Base-by-base conservation (phyloP, 352 stramenopile genomes). In the Globisporangium nagaii region DNA sequence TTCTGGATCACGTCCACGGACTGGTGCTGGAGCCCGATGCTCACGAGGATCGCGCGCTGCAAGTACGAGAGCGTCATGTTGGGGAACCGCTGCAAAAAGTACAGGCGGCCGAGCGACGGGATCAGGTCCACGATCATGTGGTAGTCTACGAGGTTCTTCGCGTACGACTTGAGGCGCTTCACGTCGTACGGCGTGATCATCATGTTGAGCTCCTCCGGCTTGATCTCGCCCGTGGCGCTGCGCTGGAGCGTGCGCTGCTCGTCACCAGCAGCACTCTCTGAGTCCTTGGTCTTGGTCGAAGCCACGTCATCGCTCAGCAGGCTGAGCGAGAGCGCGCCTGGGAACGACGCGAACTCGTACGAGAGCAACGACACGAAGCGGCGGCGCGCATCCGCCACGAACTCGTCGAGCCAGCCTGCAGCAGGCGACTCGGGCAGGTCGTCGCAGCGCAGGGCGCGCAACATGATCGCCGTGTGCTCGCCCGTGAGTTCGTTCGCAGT, bases 401-500 rank as follows among this genome's bases (percentile, higher is more conserved):
- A 99, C 48, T 90, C 82, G 35, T 92, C 60, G 1, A 99, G 73
- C 96, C 97, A 99, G 8, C 93, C 93, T 45, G 86, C 53, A 13
- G 80, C 67, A 2, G 90, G 88, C 17, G 85, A 69, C 40, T 86
- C 80, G 2, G 79, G 75, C 27, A 97, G 56, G 47, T 91, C 86
- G 42, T 94, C 74, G 43, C 80, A 90, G 51, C 66, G 70, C 54
- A 93, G 68, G 13, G 75, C 70, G 41, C 79, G 79, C 60, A 93
- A 66, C 78, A 97, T 78, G 61, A 99, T 98, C 13, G 90, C 79
- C 27, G 95, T 98, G 68, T 99, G 95, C 71, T 99, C 97, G 22
- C 97, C 97, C 25, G 97, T 99, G 42, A 99, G 84, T 34, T 99
- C 96, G 71, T 99, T 99, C n/a, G 95, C 79, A 7, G 97, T 99